These are phyloP conservation scores for Bidens hawaiensis DNA, from an alignment of 140 eudicot genomes.

Conservation along the genomic window DNA sequence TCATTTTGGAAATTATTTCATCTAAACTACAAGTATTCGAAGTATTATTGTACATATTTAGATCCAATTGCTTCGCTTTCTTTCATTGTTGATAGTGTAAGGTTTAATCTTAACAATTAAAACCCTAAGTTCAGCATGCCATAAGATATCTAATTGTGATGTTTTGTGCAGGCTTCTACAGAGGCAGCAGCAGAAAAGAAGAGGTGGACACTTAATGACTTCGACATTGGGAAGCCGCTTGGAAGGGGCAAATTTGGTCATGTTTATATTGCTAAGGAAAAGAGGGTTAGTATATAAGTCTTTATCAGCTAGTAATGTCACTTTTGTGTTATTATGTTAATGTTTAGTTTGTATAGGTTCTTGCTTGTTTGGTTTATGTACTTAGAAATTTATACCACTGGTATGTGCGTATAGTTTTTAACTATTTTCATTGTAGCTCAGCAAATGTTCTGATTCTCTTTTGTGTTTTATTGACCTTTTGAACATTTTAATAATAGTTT, in stretches of 20 bases:
- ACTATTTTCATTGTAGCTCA: neutral
- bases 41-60: too few species aligned
- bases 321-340: neutral
- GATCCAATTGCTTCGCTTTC: neutral
- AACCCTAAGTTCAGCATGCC: neutral
- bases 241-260: conserved; percentile 94
- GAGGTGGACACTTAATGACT: conserved; percentile 81
- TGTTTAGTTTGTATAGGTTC: neutral
- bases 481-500: neutral
- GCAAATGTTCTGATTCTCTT: neutral
- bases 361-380: neutral
- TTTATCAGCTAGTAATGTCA: neutral
- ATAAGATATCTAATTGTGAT: neutral
- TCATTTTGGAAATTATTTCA: neutral
- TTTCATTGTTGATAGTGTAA: neutral
- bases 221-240: conserved; percentile 86
- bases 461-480: neutral
- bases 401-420: neutral
- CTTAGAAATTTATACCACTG: neutral
- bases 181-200: conserved; percentile 63
- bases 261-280: conserved; percentile 88
- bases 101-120: neutral
- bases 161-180: conserved; percentile 37
- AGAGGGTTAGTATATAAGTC: conserved; percentile 54
- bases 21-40: neutral